phyloP scores from a whole-genome alignment of 768 basidiomycete genomes.

The Suillus tomentosus region DNA sequence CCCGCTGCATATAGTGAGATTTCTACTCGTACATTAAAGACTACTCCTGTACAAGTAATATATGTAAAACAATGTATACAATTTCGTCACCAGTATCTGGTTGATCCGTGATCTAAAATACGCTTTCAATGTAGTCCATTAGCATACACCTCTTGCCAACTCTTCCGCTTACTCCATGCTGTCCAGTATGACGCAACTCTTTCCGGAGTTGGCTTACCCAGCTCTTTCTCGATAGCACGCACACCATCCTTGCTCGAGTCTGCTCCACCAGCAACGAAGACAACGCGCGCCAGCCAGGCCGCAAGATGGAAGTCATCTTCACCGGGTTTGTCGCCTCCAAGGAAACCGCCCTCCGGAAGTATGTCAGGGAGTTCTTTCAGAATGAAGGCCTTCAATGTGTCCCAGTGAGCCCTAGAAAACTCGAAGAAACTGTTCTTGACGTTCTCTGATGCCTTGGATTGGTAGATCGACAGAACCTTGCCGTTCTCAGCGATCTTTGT shows the following conservation, averaged over 20 bases:
- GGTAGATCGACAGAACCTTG: slow-evolving; percentile 43
- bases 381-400: slow-evolving; percentile 38
- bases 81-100: neutral
- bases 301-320: slow-evolving; percentile 59
- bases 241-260: slow-evolving; percentile 32
- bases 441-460: slow-evolving; percentile 37
- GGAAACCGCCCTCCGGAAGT: slow-evolving; percentile 47
- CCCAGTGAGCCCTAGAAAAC: slow-evolving; percentile 41
- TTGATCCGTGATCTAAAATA: slow-evolving; percentile 1
- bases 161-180: slow-evolving; percentile 46
- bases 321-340: slow-evolving; percentile 47
- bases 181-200: slow-evolving; percentile 45
- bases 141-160: slow-evolving; percentile 48
- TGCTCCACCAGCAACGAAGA: slow-evolving; percentile 38
- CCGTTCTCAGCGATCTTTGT: slow-evolving; percentile 43
- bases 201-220: slow-evolving; percentile 38
- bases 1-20: neutral
- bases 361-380: slow-evolving; percentile 40
- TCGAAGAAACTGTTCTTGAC: slow-evolving; percentile 42
- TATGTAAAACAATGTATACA: neutral
- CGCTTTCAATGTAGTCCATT: slow-evolving; percentile 42
- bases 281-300: slow-evolving; percentile 54
- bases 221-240: slow-evolving; percentile 40
- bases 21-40: neutral
- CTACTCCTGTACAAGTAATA: neutral